Conservation (phyloP, 495 filamentous ascomycete species). For the Letharia lupina region DNA sequence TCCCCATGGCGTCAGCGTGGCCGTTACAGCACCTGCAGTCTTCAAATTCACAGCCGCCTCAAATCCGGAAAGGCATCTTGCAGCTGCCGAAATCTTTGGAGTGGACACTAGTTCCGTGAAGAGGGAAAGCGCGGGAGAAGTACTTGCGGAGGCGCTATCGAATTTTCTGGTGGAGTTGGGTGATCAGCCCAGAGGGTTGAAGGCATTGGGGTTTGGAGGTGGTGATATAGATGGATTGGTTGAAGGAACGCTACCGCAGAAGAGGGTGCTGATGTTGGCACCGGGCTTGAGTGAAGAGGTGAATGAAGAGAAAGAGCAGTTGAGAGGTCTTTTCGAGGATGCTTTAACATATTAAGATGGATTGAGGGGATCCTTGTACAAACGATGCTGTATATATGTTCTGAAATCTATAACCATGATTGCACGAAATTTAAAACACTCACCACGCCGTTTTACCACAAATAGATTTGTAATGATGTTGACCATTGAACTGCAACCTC, state of each 20-base stretch:
- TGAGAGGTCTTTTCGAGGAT: conserved; percentile 55
- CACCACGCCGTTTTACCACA: too few relatives aligned
- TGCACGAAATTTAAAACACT: background rate
- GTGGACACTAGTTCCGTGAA: conserved; percentile 81
- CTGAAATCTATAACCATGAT: too few relatives aligned
- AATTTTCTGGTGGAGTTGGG: conserved; percentile 75
- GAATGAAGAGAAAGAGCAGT: conserved; percentile 55
- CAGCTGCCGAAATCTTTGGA: conserved; percentile 83
- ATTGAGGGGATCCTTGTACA: conserved; percentile 3
- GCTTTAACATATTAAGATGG: conserved; percentile 51
- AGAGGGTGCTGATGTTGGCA: conserved; percentile 82
- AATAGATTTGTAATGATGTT: too few relatives aligned
- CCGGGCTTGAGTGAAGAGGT: conserved; percentile 64
- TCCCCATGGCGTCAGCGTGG: conserved; percentile 90
- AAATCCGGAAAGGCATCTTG: conserved; percentile 84
- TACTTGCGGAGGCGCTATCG: conserved; percentile 70
- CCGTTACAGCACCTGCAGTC: conserved; percentile 87
- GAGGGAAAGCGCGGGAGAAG: conserved; percentile 76
- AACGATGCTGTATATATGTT: conserved; percentile 8
- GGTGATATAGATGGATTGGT: conserved; percentile 73
- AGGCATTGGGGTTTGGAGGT: conserved; percentile 66
- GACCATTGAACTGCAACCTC: too few relatives aligned
- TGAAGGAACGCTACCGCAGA: conserved; percentile 89
- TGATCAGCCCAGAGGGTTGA: conserved; percentile 82
- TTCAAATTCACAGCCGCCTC: conserved; percentile 87